Evolutionary conservation across 768 basidiomycete genomes (phyloP).

Genomic region (Leccinum aurantiacum): DNA sequence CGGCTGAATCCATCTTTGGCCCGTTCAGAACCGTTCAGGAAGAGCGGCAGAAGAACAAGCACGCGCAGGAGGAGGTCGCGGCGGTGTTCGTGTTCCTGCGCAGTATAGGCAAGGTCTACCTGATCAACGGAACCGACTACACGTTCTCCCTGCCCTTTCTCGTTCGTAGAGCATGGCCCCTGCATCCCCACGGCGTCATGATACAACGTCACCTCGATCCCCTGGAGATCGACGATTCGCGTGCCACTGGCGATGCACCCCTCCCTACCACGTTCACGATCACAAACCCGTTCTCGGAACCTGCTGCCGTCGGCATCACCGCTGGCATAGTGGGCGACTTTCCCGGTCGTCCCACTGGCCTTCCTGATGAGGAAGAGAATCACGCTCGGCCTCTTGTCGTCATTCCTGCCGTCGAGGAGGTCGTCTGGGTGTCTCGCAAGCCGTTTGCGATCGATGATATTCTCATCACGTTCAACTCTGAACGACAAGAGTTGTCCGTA

Average conservation of each 20-base stretch:
- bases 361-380: slow-evolving; percentile 58
- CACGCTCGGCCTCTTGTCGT: slow-evolving; percentile 50
- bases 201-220: slow-evolving; percentile 73
- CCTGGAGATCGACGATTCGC: slow-evolving; percentile 64
- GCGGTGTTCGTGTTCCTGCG: slow-evolving; percentile 79
- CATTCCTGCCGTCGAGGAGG: slow-evolving; percentile 61
- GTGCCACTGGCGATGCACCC: slow-evolving; percentile 59
- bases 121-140: slow-evolving; percentile 70
- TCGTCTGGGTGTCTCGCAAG: slow-evolving; percentile 58
- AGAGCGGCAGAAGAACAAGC: slow-evolving; percentile 41
- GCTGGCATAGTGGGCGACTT: slow-evolving; percentile 53
- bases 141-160: slow-evolving; percentile 81
- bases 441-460: slow-evolving; percentile 46
- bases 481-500: slow-evolving; percentile 53
- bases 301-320: slow-evolving; percentile 68
- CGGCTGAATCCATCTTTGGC: slow-evolving; percentile 36
- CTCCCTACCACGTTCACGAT: slow-evolving; percentile 83
- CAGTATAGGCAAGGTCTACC: slow-evolving; percentile 68
- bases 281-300: slow-evolving; percentile 74
- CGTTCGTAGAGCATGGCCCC: slow-evolving; percentile 75
- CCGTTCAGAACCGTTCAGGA: slow-evolving; percentile 42
- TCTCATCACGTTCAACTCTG: slow-evolving; percentile 58
- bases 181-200: slow-evolving; percentile 76
- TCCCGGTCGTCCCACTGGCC: slow-evolving; percentile 32
- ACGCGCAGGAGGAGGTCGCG: slow-evolving; percentile 40